Percentiles rank a stretch among this genome's conserved stretches.
phyloP scores from a whole-genome alignment of 2,329 filamentous ascomycete species.

The Apiospora phragmitis region DNA sequence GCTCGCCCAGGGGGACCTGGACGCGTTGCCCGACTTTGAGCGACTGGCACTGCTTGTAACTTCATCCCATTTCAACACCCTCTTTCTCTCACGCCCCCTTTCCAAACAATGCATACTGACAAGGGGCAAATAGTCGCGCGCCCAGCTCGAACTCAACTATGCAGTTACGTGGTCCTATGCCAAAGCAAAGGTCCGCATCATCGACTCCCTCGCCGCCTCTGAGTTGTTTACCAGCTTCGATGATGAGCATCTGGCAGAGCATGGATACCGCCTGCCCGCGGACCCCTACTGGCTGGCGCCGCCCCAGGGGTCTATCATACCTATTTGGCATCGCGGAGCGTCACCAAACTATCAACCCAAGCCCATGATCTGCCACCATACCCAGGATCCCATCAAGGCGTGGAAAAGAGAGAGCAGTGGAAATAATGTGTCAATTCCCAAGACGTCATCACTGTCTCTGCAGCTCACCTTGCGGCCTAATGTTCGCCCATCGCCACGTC shows the following conservation, averaged over 20 bases:
- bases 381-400: slow-evolving; percentile 28
- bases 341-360: slow-evolving; percentile 31
- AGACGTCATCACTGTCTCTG: neutral
- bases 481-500: neutral
- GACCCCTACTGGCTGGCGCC: slow-evolving; percentile 28
- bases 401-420: slow-evolving; percentile 20
- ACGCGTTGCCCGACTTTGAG: slow-evolving; percentile 27
- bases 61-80: neutral
- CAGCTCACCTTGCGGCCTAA: neutral
- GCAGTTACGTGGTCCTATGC: slow-evolving; percentile 26
- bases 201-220: slow-evolving; percentile 27
- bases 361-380: slow-evolving; percentile 29
- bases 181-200: slow-evolving; percentile 24
- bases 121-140: slow-evolving; percentile 17
- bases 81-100: neutral
- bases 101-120: neutral
- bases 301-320: slow-evolving; percentile 28
- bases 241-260: slow-evolving; percentile 23
- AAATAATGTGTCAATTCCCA: neutral
- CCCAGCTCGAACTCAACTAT: slow-evolving; percentile 29
- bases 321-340: slow-evolving; percentile 29
- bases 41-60: slow-evolving; percentile 14
- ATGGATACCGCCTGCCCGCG: slow-evolving; percentile 26
- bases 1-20: slow-evolving; percentile 16
- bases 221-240: slow-evolving; percentile 26